These are phyloP conservation scores for Astrothelium subdiscretum DNA, from an alignment of 495 filamentous ascomycete species.

Conservation along the genomic window DNA sequence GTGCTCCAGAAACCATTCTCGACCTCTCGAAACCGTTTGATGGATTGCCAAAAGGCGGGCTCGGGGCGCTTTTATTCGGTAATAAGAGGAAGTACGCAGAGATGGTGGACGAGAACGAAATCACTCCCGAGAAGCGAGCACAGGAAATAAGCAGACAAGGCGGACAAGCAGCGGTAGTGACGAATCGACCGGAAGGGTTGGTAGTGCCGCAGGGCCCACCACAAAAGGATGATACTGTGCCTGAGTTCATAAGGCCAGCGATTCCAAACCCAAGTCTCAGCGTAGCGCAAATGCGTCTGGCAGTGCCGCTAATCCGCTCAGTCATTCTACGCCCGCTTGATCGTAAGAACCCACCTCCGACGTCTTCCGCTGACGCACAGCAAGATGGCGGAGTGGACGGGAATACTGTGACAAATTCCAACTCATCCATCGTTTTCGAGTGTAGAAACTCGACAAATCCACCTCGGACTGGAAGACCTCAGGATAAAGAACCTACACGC, in stretches of 20 bases:
- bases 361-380: constrained; percentile 6
- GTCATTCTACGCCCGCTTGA: constrained; percentile 62
- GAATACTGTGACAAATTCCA: too few relatives aligned
- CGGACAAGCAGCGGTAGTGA: constrained; percentile 60
- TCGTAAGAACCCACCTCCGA: constrained; percentile 23
- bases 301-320: constrained; percentile 75
- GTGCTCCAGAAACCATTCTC: constrained; percentile 66
- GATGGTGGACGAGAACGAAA: constrained; percentile 57
- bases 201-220: constrained; percentile 30
- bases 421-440: constrained; percentile 51
- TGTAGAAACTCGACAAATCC: constrained; percentile 55
- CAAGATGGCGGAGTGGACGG: constrained; percentile 46
- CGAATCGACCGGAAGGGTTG: constrained; percentile 65
- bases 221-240: constrained; percentile 23
- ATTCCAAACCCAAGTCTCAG: constrained; percentile 67
- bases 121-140: constrained; percentile 51
- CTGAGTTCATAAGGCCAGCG: constrained; percentile 80
- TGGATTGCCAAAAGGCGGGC: constrained; percentile 79
- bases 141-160: constrained; percentile 39
- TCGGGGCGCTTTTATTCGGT: constrained; percentile 73
- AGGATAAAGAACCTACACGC: constrained; percentile 66
- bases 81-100: constrained; percentile 78
- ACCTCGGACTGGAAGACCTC: constrained; percentile 42
- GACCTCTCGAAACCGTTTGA: constrained; percentile 93
- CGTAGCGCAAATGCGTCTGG: constrained; percentile 76